phyloP scores from a whole-genome alignment of 495 filamentous ascomycete genomes.

The Lophium mytilinum region DNA sequence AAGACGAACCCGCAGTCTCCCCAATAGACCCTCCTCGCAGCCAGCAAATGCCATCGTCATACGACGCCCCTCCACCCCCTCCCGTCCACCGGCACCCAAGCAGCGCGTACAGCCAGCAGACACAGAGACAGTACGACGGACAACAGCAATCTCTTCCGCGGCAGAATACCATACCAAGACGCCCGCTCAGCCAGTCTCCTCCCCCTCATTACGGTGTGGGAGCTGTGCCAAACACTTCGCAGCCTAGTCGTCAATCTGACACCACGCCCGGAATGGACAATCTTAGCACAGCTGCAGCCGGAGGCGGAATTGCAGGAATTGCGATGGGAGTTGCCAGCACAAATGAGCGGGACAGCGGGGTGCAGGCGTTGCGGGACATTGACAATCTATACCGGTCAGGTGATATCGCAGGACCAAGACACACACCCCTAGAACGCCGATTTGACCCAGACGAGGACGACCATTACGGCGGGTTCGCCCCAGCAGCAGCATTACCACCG shows the following conservation, averaged over 20 bases:
- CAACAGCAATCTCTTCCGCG: background rate
- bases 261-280: conserved; percentile 71
- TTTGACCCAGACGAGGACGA: background rate
- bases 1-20: conserved; percentile 12
- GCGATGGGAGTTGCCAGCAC: conserved; percentile 65
- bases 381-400: conserved; percentile 32
- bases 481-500: conserved; percentile 2
- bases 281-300: conserved; percentile 58
- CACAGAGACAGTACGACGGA: conserved; percentile 9
- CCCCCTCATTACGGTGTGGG: background rate
- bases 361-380: conserved; percentile 54
- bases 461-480: conserved; percentile 2
- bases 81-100: conserved; percentile 16
- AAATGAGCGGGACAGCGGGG: conserved; percentile 62
- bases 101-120: conserved; percentile 13
- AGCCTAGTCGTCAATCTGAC: conserved; percentile 36
- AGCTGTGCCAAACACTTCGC: conserved; percentile 3
- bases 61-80: conserved; percentile 15
- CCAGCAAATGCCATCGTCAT: conserved; percentile 8
- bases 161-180: background rate
- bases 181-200: background rate
- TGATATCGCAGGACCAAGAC: conserved; percentile 28
- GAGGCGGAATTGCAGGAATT: conserved; percentile 64
- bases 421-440: background rate
- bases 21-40: conserved; percentile 8